A percentile compares a stretch with the other conserved stretches of the same genome.
phyloP scores from a whole-genome alignment of 192 early-diverging fungal genomes.

The Backusella sp. region DNA sequence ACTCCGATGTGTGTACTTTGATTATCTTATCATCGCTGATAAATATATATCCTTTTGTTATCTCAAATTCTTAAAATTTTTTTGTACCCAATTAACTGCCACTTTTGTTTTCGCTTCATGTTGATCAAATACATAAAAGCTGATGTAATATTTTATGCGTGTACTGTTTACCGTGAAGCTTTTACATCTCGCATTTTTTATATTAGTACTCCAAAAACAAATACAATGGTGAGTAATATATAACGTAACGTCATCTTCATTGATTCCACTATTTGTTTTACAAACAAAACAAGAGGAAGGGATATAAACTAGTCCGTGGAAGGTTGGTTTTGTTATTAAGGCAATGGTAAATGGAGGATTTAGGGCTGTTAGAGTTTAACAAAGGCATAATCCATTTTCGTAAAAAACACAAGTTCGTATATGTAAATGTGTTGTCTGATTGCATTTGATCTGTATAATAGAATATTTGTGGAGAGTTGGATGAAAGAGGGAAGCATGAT shows the following conservation, averaged over 20 bases:
- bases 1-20: neutral
- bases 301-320: neutral
- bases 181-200: neutral
- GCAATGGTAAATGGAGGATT: neutral
- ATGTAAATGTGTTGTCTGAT: neutral
- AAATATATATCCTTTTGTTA: conserved; percentile 8
- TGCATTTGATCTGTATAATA: neutral
- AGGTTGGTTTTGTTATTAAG: neutral
- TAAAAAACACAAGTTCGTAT: neutral
- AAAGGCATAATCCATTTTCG: neutral
- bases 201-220: neutral
- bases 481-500: neutral
- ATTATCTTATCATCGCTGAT: conserved; percentile 5
- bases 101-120: neutral
- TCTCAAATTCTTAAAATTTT: conserved; percentile 8
- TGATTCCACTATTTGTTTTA: neutral
- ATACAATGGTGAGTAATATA: neutral
- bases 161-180: neutral
- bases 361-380: neutral
- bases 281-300: neutral
- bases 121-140: neutral
- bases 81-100: conserved; percentile 1
- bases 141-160: neutral
- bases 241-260: neutral
- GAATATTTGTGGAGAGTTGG: neutral